These are phyloP conservation scores for Globisporangium megalacanthum DNA, from an alignment of 352 stramenopile genomes.

Conservation along the genomic window DNA sequence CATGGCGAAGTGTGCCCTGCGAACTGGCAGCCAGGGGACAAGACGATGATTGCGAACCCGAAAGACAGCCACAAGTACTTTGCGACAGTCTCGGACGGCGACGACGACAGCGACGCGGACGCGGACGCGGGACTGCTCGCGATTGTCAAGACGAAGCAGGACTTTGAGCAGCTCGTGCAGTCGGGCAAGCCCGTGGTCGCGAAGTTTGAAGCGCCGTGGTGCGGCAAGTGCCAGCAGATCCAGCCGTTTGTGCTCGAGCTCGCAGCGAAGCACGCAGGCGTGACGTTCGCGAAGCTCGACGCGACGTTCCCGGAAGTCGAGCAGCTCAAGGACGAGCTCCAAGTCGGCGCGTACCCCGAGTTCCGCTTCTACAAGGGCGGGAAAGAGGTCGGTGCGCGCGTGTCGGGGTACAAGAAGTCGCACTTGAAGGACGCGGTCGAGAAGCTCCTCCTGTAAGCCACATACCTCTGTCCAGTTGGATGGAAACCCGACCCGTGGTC, in stretches of 20 bases:
- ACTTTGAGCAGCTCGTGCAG: slow-evolving; percentile 59
- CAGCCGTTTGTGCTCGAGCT: slow-evolving; percentile 68
- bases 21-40: slow-evolving; percentile 87
- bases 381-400: slow-evolving; percentile 64
- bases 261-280: slow-evolving; percentile 50
- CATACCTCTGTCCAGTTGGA: not conserved
- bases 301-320: slow-evolving; percentile 68
- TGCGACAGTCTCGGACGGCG: slow-evolving; percentile 15
- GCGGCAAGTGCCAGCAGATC: slow-evolving; percentile 84
- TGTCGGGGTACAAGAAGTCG: slow-evolving; percentile 84
- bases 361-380: slow-evolving; percentile 85
- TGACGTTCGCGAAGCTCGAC: slow-evolving; percentile 79
- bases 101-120: slow-evolving; percentile 25
- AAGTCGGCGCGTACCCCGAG: slow-evolving; percentile 70
- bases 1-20: slow-evolving; percentile 89
- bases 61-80: slow-evolving; percentile 80
- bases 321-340: slow-evolving; percentile 65
- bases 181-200: slow-evolving; percentile 70
- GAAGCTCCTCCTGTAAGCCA: slow-evolving; percentile 30
- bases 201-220: slow-evolving; percentile 86
- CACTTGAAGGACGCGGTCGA: slow-evolving; percentile 66
- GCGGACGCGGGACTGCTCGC: slow-evolving; percentile 38
- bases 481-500: too few relatives aligned
- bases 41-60: slow-evolving; percentile 80
- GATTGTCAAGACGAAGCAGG: slow-evolving; percentile 47